Evolutionary conservation across 2,329 filamentous ascomycete species (phyloP), one percentile per base, ranked within the genome.

Genomic region (Bipolaris bicolor): DNA sequence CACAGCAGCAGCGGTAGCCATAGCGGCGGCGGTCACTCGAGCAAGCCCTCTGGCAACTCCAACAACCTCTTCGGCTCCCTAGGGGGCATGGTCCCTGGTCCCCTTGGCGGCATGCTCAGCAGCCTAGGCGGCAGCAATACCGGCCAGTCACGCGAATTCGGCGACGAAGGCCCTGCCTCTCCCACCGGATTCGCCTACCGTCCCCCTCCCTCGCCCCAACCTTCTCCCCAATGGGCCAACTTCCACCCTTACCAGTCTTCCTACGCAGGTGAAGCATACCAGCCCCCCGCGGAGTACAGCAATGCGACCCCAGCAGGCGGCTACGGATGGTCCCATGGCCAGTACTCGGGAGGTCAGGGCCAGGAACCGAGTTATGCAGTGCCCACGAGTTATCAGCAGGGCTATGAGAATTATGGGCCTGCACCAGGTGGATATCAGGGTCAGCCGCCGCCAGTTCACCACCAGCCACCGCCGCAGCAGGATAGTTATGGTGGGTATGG

Each of bases 181-280:
- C 58, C 66, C 11, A 52, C 54, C 16, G 20, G 46, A 43, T 49
- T 52, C 13, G 50, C 67, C 10, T 70, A 73, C 60, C 62, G 58
- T 3, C 63, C 65, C 6, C 60, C 67, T 2, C 63, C 61, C 6
- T 71, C 70, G 0, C 68, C 70, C 3, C 66, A 71, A 45, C 69
- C 71, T 3, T 64, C 68, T 5, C 10, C 43, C 2, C 61, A 67
- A 39, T 73, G 70, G 69, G 65, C 63, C 7, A 54, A 40, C 26
- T 76, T 76, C 64, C 72, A 75, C 33, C 74, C 74, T 1, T 76
- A 76, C 52, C 69, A 76, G 55, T 74, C 71, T 3, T 67, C 66
- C 5, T 71, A 76, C 52, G 55, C 68, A 2, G 71, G 70, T 16
- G 69, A 68, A 31, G 66, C 60, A 2, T 71, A 73, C 44, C 70